Base-by-base conservation (phyloP, 225 moss, liverwort and hornwort genomes). In the Rhytidiadelphus loreus region DNA sequence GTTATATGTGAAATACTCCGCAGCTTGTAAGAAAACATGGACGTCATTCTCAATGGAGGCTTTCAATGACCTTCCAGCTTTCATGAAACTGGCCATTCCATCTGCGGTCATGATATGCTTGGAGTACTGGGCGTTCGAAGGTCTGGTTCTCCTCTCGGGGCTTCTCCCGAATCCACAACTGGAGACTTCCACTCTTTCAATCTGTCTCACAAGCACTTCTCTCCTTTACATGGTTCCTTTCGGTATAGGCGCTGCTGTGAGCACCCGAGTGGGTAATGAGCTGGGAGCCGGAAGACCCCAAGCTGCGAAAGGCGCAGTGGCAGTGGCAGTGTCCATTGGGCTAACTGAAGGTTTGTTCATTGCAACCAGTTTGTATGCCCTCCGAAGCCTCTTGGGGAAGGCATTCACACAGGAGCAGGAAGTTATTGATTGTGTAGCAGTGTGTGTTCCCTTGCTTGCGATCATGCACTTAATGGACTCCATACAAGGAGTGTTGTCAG, bases 101-200 rank as follows among this genome's bases (percentile, higher is more conserved):
- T 95, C 97, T 23, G 89, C 95, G 2, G 43, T 93, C 55, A 97
- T 98, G 97, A 83, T 96, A 48, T 98, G 97, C 91, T 84, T 95
- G 77, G 96, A 96, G 92, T 93, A 91, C 41, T 97, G 97, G 97
- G 92, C 95, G 37, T 95, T 97, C 77, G 93, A 97, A 80, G 56
- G 76, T 6, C 75, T 96, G 48, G 93, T 95, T 21, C 89, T 97
- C 24, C 41, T 95, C 12, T 94, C 97, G 4, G 97, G 97, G 43
- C 93, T 95, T 14, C 87, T 97, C 43, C 95, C 97, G 32, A 94
- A 97, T 63, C 97, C 97, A 12, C 66, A 93, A 75, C 73, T 97
- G 79, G 95, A 97, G 87, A 94, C 94, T 58, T 95, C 96, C 18
- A 77, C 95, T 37, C 88, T 95, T n/a, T 71, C 95, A 32, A 93